These are phyloP conservation scores for Solanum etuberosum DNA, from an alignment of 257 asterid species.

Conservation along the genomic window DNA sequence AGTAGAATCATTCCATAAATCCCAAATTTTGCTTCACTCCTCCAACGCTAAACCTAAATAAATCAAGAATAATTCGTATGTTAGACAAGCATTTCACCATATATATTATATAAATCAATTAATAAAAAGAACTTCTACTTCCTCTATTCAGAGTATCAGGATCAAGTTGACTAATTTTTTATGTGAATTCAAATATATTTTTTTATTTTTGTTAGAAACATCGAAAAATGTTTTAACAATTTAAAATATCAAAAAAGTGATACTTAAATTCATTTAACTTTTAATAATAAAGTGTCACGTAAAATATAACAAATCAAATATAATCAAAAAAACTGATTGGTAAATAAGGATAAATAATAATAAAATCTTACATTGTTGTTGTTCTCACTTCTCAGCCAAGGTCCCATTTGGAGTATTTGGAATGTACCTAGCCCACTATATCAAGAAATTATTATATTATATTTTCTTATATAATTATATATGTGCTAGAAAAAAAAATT, in stretches of 20 bases:
- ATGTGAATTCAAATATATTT: not conserved
- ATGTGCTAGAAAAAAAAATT: not conserved
- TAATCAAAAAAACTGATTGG: not conserved
- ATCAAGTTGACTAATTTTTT: not conserved
- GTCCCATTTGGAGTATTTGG: constrained; percentile 52
- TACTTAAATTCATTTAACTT: not conserved
- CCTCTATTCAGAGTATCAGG: too few relatives aligned
- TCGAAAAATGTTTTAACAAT: not conserved
- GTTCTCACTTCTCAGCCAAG: constrained; percentile 23
- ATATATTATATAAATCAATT: not conserved
- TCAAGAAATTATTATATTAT: not conserved
- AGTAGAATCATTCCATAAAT: not conserved
- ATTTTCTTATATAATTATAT: not conserved
- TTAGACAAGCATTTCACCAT: not conserved
- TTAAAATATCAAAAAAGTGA: not conserved
- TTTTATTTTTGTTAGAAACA: not conserved
- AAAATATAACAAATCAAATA: not conserved
- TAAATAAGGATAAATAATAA: not conserved
- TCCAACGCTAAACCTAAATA: not conserved
- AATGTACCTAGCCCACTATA: constrained; percentile 93
- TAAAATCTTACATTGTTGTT: constrained; percentile 36
- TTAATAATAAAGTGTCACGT: not conserved
- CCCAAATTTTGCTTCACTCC: not conserved
- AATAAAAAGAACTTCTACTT: not conserved
- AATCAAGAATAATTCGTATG: not conserved